Evolutionary conservation across 2,329 filamentous ascomycete species (phyloP).

Genomic region (Fusarium anguioides): DNA sequence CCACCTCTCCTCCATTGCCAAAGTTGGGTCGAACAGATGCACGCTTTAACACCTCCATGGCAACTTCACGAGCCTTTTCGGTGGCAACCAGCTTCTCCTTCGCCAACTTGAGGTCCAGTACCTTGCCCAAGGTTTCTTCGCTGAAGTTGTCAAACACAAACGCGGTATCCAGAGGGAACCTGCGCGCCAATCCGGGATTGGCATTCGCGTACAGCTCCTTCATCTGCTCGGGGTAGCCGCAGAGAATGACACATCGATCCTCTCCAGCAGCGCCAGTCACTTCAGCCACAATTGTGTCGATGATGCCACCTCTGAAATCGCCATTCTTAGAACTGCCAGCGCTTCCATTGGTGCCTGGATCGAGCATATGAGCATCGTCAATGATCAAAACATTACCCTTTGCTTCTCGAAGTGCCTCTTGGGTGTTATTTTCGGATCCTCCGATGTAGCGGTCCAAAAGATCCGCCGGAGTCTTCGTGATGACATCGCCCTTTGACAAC

Average conservation of each 20-base stretch:
- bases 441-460: constrained; percentile 74
- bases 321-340: constrained; percentile 48
- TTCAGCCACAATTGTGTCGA: constrained; percentile 81
- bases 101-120: constrained; percentile 74
- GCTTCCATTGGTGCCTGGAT: constrained; percentile 51
- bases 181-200: constrained; percentile 75
- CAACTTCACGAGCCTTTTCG: constrained; percentile 63
- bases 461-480: constrained; percentile 77
- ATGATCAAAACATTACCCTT: constrained; percentile 80
- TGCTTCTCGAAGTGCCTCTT: constrained; percentile 72
- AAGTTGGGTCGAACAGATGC: constrained; percentile 75
- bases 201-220: constrained; percentile 76
- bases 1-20: constrained; percentile 80
- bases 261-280: constrained; percentile 76
- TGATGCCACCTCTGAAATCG: constrained; percentile 70
- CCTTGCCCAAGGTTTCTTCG: constrained; percentile 66
- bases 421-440: constrained; percentile 75
- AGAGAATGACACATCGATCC: constrained; percentile 77
- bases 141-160: constrained; percentile 78
- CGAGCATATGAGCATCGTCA: constrained; percentile 79
- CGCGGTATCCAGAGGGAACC: constrained; percentile 72
- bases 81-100: constrained; percentile 66
- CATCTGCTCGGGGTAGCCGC: constrained; percentile 79
- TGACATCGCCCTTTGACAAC: constrained; percentile 61
- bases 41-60: constrained; percentile 68